phyloP scores from a whole-genome alignment of 441 rosid species.

The Jatropha podagrica region DNA sequence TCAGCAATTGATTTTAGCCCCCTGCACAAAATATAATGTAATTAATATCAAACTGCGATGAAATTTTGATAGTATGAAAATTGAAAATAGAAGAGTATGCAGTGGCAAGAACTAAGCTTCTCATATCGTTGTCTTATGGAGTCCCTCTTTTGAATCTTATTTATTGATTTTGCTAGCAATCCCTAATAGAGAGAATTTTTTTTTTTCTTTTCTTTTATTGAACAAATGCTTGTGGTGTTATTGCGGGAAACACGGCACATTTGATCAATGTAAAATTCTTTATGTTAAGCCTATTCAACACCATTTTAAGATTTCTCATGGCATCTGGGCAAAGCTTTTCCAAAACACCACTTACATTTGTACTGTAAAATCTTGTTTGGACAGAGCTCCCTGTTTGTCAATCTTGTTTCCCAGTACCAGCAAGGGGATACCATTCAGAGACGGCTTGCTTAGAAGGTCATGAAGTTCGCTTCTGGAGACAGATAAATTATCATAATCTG shows the following conservation, averaged over 20 bases:
- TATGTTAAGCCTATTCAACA: background rate
- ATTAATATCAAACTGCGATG: background rate
- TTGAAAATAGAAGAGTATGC: too few species aligned
- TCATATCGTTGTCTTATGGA: background rate
- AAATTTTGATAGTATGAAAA: background rate
- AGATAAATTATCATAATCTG: slow-evolving; percentile 79
- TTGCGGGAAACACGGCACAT: too few species aligned
- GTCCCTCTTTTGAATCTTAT: background rate
- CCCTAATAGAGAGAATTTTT: background rate
- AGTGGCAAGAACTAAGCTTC: background rate
- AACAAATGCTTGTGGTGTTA: background rate
- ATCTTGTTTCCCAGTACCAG: slow-evolving; percentile 92
- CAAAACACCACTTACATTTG: slow-evolving; percentile 58
- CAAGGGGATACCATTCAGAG: slow-evolving; percentile 79
- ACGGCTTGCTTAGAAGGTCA: slow-evolving; percentile 79
- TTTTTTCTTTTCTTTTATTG: background rate
- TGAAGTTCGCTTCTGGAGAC: slow-evolving; percentile 80
- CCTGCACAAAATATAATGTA: slow-evolving; percentile 39
- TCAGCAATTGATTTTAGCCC: slow-evolving; percentile 74
- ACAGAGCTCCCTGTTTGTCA: slow-evolving; percentile 87
- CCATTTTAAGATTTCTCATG: background rate
- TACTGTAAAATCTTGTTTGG: slow-evolving; percentile 84
- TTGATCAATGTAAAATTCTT: background rate
- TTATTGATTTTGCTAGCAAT: background rate
- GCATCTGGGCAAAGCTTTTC: too few species aligned